Evolutionary conservation across 805 yeast species (phyloP).

Genomic region (Ogataea paradorogensis): DNA sequence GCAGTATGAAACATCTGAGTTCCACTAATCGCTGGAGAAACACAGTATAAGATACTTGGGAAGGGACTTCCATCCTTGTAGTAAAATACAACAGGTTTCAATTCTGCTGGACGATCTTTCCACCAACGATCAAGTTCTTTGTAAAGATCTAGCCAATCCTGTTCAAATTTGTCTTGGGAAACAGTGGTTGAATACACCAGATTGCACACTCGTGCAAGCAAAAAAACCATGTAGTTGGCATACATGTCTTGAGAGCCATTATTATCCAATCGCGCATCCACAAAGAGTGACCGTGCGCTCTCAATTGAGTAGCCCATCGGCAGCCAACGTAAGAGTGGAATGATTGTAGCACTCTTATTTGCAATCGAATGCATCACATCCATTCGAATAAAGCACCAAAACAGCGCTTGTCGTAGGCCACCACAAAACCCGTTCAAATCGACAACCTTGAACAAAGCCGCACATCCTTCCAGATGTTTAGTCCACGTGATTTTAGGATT

Average conservation of each 20-base stretch:
- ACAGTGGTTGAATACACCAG: constrained; percentile 25
- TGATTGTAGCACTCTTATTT: constrained; percentile 38
- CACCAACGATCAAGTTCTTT: constrained; percentile 38
- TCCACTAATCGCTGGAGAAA: constrained; percentile 40
- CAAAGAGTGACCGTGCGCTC: constrained; percentile 25
- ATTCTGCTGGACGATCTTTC: constrained; percentile 30
- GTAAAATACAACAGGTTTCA: constrained; percentile 30
- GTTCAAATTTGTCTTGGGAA: constrained; percentile 29
- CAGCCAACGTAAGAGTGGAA: constrained; percentile 36
- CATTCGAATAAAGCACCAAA: constrained; percentile 45
- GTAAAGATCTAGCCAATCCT: constrained; percentile 39
- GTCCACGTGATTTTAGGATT: constrained; percentile 39
- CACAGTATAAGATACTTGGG: constrained; percentile 37
- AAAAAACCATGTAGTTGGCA: constrained; percentile 40
- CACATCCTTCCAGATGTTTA: constrained; percentile 42
- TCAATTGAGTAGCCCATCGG: constrained; percentile 25
- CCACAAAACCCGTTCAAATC: constrained; percentile 39
- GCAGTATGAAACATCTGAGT: constrained; percentile 42
- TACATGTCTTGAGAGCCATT: constrained; percentile 31
- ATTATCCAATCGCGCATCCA: constrained; percentile 11
- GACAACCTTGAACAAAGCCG: constrained; percentile 35
- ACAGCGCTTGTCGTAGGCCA: constrained; percentile 35
- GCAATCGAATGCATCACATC: constrained; percentile 41
- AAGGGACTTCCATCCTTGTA: constrained; percentile 33
- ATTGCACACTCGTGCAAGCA: constrained; percentile 37